Evolutionary conservation across 192 early-diverging fungal species (phyloP), one percentile per base, ranked within the genome.

Genomic region (Thoreauomyces humboldtii): DNA sequence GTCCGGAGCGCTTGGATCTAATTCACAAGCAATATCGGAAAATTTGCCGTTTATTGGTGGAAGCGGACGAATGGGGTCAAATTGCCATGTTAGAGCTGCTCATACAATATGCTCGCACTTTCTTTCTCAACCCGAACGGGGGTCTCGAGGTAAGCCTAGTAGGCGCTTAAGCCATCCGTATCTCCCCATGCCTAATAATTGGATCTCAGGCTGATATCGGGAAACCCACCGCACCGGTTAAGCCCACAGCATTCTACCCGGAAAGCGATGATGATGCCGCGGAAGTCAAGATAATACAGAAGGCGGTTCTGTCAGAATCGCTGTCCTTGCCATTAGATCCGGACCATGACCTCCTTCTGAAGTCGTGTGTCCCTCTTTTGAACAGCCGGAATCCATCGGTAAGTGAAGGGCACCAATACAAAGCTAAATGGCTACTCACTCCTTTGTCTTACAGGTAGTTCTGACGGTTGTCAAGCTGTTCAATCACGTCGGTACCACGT

Each of bases 61-160:
- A 96, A 29, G 82, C 90, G 36, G 95, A 99, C 77, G 92, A 97
- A 72, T 99, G 97, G 97, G 92, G 89, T 12, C 95, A 98, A 72
- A 81, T 95, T 31, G 88, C 88, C 42, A 87, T 95, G 28, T 65
- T 95, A 36, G 86, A 85, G 34, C 65, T 95, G 25, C 70, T 99
- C 51, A 56, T 86, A 29, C 76, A 86, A 9, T 99, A 99, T 78
- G 90, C 85, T 15, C 66, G 82, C 45, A 55, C 31, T 7, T 76
- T 84, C 59, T 90, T 90, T 63, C 56, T 78, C 32, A 76, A 88
- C 52, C 89, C 89, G 21, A 81, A 63, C 33, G 63, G 15, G 9
- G 38, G 38, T 41, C 38, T 41, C 38, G 38, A 41, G 38, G 38
- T 41, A n/a, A 9, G 38, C n/a, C n/a, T n/a, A n/a, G n/a, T n/a